Percentiles rank a stretch among this genome's conserved stretches.
These are phyloP conservation scores for Metschnikowia kunwiensis DNA, from an alignment of 805 yeast species.

Conservation along the genomic window DNA sequence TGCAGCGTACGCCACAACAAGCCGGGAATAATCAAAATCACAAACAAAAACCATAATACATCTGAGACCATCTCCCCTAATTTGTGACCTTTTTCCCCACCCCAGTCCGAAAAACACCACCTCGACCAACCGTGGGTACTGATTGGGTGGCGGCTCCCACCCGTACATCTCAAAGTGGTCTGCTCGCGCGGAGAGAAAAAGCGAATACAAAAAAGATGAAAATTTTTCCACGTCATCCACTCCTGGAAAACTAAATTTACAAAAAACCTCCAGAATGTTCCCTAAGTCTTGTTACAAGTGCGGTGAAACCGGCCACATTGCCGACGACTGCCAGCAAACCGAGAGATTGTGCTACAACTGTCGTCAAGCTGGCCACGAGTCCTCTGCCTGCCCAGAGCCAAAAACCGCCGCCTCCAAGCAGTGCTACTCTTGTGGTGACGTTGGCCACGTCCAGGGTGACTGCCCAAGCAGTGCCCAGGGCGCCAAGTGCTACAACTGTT, in stretches of 20 bases:
- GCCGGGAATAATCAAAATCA: too few relatives aligned
- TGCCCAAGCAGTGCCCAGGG: constrained; percentile 68
- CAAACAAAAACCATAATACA: too few relatives aligned
- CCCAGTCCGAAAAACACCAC: too few relatives aligned
- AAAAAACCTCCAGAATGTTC: constrained; percentile 23
- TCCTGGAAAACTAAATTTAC: too few relatives aligned
- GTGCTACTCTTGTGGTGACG: constrained; percentile 90
- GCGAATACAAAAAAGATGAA: too few relatives aligned
- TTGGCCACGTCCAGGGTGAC: constrained; percentile 85
- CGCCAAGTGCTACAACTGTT: constrained; percentile 77
- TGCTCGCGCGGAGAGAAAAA: too few relatives aligned
- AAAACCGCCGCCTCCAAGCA: constrained; percentile 81
- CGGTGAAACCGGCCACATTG: constrained; percentile 89
- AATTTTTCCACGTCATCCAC: constrained; percentile 3
- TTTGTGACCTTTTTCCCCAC: too few relatives aligned
- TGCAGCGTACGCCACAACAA: too few relatives aligned
- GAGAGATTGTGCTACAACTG: constrained; percentile 93
- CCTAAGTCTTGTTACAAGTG: constrained; percentile 88
- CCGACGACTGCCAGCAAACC: constrained; percentile 80
- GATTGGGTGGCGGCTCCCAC: too few relatives aligned
- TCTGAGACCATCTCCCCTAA: too few relatives aligned
- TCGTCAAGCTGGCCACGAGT: constrained; percentile 85
- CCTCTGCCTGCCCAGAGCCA: constrained; percentile 84
- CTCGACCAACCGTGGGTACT: too few relatives aligned
- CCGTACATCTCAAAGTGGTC: too few relatives aligned